Evolutionary conservation across 177 flowering plant genomes (phyloP).

Genomic region (Vitis hybrid): DNA sequence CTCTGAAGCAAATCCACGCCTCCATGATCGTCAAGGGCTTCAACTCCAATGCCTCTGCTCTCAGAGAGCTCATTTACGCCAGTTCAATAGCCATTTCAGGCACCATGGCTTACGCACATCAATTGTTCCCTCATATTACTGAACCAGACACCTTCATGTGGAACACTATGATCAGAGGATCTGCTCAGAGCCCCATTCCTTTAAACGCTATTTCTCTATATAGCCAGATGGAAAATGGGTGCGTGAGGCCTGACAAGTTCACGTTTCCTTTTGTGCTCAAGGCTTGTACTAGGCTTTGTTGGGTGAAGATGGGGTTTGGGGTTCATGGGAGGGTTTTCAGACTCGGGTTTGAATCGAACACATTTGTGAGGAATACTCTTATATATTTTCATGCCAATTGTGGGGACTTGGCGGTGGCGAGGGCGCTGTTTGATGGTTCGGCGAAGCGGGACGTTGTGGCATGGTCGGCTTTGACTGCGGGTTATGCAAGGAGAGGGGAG

Average conservation of each 20-base stretch:
- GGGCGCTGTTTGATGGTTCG: slow-evolving; percentile 47
- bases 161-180: slow-evolving; percentile 78
- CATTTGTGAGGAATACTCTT: slow-evolving; percentile 55
- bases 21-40: slow-evolving; percentile 57
- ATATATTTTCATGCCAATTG: slow-evolving; percentile 65
- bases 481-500: slow-evolving; percentile 72
- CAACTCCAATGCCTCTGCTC: slow-evolving; percentile 42
- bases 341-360: slow-evolving; percentile 47
- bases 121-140: slow-evolving; percentile 52
- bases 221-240: slow-evolving; percentile 48
- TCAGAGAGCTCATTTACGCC: slow-evolving; percentile 60
- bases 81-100: slow-evolving; percentile 40
- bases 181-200: slow-evolving; percentile 55
- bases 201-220: slow-evolving; percentile 39
- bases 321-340: slow-evolving; percentile 58
- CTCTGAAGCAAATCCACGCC: slow-evolving; percentile 69
- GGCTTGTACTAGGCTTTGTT: slow-evolving; percentile 62
- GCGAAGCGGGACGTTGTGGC: slow-evolving; percentile 53
- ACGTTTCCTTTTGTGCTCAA: slow-evolving; percentile 76
- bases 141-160: slow-evolving; percentile 74
- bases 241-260: slow-evolving; percentile 45
- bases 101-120: slow-evolving; percentile 56
- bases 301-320: slow-evolving; percentile 45
- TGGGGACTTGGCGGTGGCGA: slow-evolving; percentile 60
- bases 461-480: slow-evolving; percentile 78